phyloP scores from a whole-genome alignment of 345 rosid species.

The Gossypium herbaceum region DNA sequence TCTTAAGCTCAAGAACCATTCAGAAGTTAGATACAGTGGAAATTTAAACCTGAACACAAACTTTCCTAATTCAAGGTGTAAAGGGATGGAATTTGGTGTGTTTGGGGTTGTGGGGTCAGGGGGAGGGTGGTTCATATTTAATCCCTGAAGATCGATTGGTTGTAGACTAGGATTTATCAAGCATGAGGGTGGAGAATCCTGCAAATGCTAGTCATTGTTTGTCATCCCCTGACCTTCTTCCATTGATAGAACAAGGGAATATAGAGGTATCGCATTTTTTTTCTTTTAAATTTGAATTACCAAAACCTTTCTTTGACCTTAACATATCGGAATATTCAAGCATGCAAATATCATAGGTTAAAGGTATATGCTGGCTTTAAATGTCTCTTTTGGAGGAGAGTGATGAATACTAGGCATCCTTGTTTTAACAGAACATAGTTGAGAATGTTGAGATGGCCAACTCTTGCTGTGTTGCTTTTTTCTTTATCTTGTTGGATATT shows the following conservation, averaged over 20 bases:
- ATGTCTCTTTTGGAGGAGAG: neutral
- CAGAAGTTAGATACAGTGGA: neutral
- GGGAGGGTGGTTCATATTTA: conserved; percentile 11
- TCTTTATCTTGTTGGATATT: neutral
- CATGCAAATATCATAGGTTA: neutral
- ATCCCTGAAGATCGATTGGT: conserved; percentile 9
- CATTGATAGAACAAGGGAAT: conserved; percentile 40
- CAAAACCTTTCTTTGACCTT: neutral
- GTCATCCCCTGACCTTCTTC: conserved; percentile 38
- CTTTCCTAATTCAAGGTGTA: neutral
- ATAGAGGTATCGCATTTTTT: conserved; percentile 40
- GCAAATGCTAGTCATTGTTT: conserved; percentile 39
- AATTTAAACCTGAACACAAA: neutral
- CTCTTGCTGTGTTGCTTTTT: neutral
- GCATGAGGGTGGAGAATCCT: conserved; percentile 40
- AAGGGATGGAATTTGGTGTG: neutral
- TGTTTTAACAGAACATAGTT: conserved; percentile 2
- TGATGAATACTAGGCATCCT: neutral
- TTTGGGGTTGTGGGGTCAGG: neutral
- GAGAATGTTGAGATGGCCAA: neutral
- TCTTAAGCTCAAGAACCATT: neutral
- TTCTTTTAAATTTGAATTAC: neutral
- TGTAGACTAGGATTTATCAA: conserved; percentile 43
- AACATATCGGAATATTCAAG: neutral
- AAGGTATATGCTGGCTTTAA: neutral